Conservation (phyloP, 2,329 filamentous ascomycete genomes). For the Penicillium brevicompactum region DNA sequence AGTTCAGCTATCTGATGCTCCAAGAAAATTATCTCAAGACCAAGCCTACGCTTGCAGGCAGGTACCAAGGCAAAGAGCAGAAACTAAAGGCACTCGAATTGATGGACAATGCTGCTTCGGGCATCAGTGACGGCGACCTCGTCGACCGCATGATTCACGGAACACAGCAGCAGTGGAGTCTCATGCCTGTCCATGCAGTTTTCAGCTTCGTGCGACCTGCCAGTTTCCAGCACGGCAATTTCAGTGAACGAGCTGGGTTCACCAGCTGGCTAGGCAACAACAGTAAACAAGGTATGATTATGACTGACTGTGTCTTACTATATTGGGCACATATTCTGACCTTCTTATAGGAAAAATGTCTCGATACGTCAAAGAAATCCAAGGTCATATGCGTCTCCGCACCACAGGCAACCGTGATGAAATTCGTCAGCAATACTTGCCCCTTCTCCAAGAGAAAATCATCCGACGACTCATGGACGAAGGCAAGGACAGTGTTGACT, state of each 20-base stretch:
- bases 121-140: slow-evolving; percentile 94
- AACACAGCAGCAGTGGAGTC: slow-evolving; percentile 94
- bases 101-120: slow-evolving; percentile 83
- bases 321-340: background rate
- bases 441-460: slow-evolving; percentile 79
- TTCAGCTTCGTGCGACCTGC: slow-evolving; percentile 94
- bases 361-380: slow-evolving; percentile 87
- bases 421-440: slow-evolving; percentile 90
- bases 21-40: slow-evolving; percentile 96
- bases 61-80: slow-evolving; percentile 67
- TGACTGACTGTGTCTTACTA: background rate
- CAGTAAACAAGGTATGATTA: slow-evolving; percentile 72
- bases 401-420: slow-evolving; percentile 91
- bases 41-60: slow-evolving; percentile 67
- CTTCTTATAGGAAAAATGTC: slow-evolving; percentile 59
- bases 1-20: slow-evolving; percentile 96
- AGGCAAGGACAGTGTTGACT: slow-evolving; percentile 78
- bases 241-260: slow-evolving; percentile 72
- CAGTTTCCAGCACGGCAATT: slow-evolving; percentile 80
- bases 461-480: slow-evolving; percentile 73
- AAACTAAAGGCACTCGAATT: slow-evolving; percentile 84
- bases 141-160: slow-evolving; percentile 99
- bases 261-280: slow-evolving; percentile 95
- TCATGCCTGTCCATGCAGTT: slow-evolving; percentile 95
- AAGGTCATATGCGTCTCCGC: slow-evolving; percentile 92